Evolutionary conservation across 768 basidiomycete species (phyloP).

Genomic region (Boletus rubropictus): DNA sequence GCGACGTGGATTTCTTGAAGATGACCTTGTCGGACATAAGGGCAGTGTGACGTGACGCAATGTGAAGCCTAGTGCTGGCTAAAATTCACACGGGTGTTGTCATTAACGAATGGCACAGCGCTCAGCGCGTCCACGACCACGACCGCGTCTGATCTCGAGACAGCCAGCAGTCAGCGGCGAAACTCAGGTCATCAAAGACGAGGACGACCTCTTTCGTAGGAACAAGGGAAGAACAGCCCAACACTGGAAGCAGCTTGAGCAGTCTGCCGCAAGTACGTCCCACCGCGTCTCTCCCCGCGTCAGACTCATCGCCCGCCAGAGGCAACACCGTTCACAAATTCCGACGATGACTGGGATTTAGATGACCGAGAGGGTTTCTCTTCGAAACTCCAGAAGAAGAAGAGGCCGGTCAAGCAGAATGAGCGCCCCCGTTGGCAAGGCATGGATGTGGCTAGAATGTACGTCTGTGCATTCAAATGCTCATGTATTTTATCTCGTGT

Average conservation of each 20-base stretch:
- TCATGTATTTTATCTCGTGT: not conserved
- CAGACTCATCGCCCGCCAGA: constrained; percentile 18
- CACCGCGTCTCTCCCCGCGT: not conserved
- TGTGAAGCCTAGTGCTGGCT: not conserved
- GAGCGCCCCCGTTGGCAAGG: constrained; percentile 41
- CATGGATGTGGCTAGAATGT: constrained; percentile 39
- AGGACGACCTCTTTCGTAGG: constrained; percentile 65
- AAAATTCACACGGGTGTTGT: constrained; percentile 26
- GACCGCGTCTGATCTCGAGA: constrained; percentile 42
- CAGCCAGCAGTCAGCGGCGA: constrained; percentile 8
- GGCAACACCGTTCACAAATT: constrained; percentile 14
- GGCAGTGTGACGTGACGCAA: constrained; percentile 21
- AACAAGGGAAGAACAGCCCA: constrained; percentile 53
- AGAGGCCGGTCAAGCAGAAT: constrained; percentile 28
- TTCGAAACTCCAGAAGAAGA: constrained; percentile 36
- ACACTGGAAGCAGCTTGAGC: constrained; percentile 56
- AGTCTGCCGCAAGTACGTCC: constrained; percentile 49
- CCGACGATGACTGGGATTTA: constrained; percentile 22
- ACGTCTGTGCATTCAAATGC: constrained; percentile 14
- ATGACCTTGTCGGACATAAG: constrained; percentile 27
- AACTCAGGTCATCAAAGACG: constrained; percentile 35
- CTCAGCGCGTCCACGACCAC: constrained; percentile 43
- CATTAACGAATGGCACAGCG: constrained; percentile 19
- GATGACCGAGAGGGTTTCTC: constrained; percentile 25
- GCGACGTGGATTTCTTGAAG: constrained; percentile 41